Evolutionary conservation across 768 basidiomycete genomes (phyloP).

Genomic region (Strobilomyces confusus): DNA sequence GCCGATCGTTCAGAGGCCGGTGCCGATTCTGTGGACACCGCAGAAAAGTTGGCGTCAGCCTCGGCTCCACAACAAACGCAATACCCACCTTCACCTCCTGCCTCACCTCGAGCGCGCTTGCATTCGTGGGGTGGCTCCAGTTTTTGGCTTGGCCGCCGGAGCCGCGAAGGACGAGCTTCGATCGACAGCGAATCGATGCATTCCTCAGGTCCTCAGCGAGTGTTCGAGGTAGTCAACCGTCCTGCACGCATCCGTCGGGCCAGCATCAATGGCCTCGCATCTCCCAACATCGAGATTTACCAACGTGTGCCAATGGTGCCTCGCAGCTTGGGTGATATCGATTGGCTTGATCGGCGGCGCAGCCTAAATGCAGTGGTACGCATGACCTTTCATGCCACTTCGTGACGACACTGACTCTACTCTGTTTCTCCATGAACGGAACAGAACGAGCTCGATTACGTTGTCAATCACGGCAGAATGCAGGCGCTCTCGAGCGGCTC

Average conservation of each 20-base stretch:
- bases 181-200: constrained; percentile 37
- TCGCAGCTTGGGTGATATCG: constrained; percentile 64
- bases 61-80: constrained; percentile 29
- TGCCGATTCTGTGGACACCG: constrained; percentile 36
- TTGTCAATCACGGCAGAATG: constrained; percentile 52
- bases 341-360: constrained; percentile 74
- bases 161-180: constrained; percentile 35
- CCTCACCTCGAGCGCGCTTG: constrained; percentile 30
- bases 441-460: constrained; percentile 74
- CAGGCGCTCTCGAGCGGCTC: constrained; percentile 33
- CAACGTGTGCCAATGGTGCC: constrained; percentile 43
- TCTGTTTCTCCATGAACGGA: constrained; percentile 6
- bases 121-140: constrained; percentile 39
- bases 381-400: constrained; percentile 19
- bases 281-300: constrained; percentile 42
- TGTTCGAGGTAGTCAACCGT: constrained; percentile 50
- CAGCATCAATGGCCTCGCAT: constrained; percentile 40
- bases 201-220: constrained; percentile 33
- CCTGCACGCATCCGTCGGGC: constrained; percentile 51
- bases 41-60: constrained; percentile 38
- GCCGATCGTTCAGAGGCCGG: constrained; percentile 22
- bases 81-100: constrained; percentile 29
- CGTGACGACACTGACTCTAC: constrained; percentile 21
- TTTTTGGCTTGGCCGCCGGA: constrained; percentile 34
- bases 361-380: constrained; percentile 69